phyloP scores from a whole-genome alignment of 164 flowering plant species.

The Stephania japonica region DNA sequence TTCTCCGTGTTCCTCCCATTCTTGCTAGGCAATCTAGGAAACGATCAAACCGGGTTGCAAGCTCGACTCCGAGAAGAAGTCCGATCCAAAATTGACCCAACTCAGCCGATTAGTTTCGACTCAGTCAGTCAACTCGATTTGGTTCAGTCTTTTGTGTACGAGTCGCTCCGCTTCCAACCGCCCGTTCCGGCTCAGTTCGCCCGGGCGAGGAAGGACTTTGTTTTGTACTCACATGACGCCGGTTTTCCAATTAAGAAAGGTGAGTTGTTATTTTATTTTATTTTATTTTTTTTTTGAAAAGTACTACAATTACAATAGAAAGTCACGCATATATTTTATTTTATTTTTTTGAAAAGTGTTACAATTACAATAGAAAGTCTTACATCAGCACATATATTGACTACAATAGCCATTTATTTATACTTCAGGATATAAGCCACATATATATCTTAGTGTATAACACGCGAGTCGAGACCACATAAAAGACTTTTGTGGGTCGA shows the following conservation, averaged over 20 bases:
- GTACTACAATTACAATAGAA: too few species aligned
- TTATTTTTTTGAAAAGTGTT: too few species aligned
- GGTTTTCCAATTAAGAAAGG: conserved; percentile 59
- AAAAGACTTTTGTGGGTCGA: too few species aligned
- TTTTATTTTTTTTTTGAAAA: too few species aligned
- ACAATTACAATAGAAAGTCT: too few species aligned
- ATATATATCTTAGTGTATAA: too few species aligned
- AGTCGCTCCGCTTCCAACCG: conserved; percentile 62
- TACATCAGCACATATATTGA: too few species aligned
- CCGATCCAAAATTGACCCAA: conserved; percentile 17
- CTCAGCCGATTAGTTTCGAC: conserved; percentile 35
- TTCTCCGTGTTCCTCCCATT: conserved; percentile 53
- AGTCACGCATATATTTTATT: too few species aligned
- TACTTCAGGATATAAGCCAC: too few species aligned
- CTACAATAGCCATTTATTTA: too few species aligned
- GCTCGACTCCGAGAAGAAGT: conserved; percentile 49
- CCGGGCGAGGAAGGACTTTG: conserved; percentile 72
- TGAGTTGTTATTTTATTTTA: conserved; percentile 71
- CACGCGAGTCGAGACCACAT: too few species aligned
- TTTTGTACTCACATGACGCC: conserved; percentile 52
- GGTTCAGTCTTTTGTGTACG: conserved; percentile 71
- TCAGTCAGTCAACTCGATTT: conserved; percentile 45
- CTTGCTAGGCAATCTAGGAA: conserved; percentile 31
- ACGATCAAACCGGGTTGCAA: conserved; percentile 42
- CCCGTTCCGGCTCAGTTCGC: conserved; percentile 69